phyloP scores from a whole-genome alignment of 306 rosid species.

The Macrotyloma uniflorum region DNA sequence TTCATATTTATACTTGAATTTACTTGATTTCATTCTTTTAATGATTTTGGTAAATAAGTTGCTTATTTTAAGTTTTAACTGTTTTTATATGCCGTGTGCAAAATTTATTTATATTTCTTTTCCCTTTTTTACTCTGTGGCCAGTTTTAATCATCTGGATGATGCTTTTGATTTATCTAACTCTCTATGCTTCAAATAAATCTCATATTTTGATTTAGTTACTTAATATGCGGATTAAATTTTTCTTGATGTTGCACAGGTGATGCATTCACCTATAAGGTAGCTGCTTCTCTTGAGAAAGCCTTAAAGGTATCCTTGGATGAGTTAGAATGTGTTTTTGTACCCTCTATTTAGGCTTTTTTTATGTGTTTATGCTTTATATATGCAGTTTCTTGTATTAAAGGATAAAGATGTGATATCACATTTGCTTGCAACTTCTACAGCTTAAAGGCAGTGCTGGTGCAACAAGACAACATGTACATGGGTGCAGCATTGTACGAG shows the following conservation, averaged over 20 bases:
- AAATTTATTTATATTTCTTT: not conserved
- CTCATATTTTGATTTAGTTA: conserved; percentile 7
- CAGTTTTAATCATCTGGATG: conserved; percentile 18
- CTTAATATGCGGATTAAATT: not conserved
- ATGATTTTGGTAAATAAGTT: conserved; percentile 20
- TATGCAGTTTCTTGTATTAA: conserved; percentile 20
- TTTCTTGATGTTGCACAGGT: conserved; percentile 50
- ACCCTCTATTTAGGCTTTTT: conserved; percentile 24
- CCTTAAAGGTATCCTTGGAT: conserved; percentile 71
- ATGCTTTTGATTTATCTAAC: conserved; percentile 15
- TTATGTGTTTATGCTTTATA: not conserved
- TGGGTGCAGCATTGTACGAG: conserved; percentile 88
- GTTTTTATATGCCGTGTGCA: not conserved
- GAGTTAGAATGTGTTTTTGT: conserved; percentile 27
- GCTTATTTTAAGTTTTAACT: not conserved
- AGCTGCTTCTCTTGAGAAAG: conserved; percentile 79
- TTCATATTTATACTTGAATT: conserved; percentile 3
- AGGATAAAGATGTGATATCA: conserved; percentile 11
- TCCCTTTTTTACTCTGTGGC: not conserved
- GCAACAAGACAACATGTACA: conserved; percentile 77
- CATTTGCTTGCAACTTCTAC: conserved; percentile 32
- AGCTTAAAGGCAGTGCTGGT: conserved; percentile 78
- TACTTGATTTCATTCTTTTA: not conserved
- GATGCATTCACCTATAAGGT: conserved; percentile 60
- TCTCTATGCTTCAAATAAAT: conserved; percentile 1